Conservation (phyloP, 768 basidiomycete genomes). For the Phlebiopsis flavidoalba region DNA sequence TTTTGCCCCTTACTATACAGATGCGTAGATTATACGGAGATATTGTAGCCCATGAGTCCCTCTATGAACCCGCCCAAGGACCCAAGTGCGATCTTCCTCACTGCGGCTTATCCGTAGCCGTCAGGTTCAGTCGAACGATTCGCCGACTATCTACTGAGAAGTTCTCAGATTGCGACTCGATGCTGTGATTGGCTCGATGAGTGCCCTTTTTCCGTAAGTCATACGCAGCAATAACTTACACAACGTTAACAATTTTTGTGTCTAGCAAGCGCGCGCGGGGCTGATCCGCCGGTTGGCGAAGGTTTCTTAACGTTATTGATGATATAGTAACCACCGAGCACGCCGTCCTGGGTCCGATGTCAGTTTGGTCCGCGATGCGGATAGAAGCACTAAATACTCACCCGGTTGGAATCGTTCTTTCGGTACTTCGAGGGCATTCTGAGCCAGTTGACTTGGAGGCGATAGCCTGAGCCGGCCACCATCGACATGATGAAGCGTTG, state of each 20-base stretch:
- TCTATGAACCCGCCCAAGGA: not conserved
- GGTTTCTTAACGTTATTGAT: constrained; percentile 43
- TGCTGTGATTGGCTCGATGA: constrained; percentile 24
- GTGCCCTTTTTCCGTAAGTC: not conserved
- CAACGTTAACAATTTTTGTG: constrained; percentile 48
- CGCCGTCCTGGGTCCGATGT: constrained; percentile 33
- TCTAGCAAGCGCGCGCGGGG: constrained; percentile 36
- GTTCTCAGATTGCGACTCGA: constrained; percentile 36
- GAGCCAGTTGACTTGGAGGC: constrained; percentile 48
- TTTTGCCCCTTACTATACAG: not conserved
- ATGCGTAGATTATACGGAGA: not conserved
- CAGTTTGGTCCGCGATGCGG: not conserved
- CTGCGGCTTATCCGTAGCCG: constrained; percentile 38
- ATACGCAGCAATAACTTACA: constrained; percentile 28
- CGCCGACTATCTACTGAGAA: constrained; percentile 37
- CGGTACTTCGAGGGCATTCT: constrained; percentile 39
- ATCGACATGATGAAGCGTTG: constrained; percentile 37
- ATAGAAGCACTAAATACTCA: constrained; percentile 22
- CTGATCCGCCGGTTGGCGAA: constrained; percentile 26
- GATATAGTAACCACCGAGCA: constrained; percentile 45
- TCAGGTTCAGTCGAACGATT: constrained; percentile 44
- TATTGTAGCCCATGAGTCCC: not conserved
- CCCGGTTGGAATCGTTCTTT: constrained; percentile 37
- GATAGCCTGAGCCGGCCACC: constrained; percentile 32
- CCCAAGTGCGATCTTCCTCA: not conserved